Conservation (phyloP, 257 asterid genomes). For the Misopates orontium region DNA sequence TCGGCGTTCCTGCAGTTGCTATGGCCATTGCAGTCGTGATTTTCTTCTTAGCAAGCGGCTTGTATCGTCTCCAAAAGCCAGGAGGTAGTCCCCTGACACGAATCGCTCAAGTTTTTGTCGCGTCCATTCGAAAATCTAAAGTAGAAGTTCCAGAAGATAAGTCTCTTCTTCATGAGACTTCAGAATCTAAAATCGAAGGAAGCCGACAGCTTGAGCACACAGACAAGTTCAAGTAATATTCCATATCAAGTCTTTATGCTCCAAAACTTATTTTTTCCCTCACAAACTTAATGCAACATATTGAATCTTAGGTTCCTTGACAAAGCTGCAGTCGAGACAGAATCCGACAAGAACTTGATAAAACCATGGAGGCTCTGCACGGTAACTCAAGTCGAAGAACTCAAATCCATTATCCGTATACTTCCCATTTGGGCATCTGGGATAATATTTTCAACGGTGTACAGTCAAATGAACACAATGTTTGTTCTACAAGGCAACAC, state of each 20-base stretch:
- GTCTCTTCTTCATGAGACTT: constrained; percentile 47
- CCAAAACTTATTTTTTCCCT: too few relatives aligned
- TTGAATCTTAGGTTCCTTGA: constrained; percentile 60
- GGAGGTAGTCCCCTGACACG: constrained; percentile 75
- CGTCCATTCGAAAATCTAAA: constrained; percentile 42
- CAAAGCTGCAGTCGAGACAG: constrained; percentile 75
- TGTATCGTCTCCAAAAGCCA: constrained; percentile 57
- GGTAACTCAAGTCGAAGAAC: constrained; percentile 83
- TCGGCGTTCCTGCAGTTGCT: constrained; percentile 70
- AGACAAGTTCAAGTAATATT: constrained; percentile 42
- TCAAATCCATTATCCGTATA: constrained; percentile 61
- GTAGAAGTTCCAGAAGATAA: constrained; percentile 43
- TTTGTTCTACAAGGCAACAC: constrained; percentile 82
- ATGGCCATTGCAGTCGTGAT: constrained; percentile 64
- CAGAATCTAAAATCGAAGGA: constrained; percentile 46
- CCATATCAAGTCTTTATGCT: too few relatives aligned
- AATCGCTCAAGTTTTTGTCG: constrained; percentile 55
- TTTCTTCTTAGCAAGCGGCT: constrained; percentile 56
- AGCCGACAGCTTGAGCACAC: constrained; percentile 66
- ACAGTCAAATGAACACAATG: constrained; percentile 87
- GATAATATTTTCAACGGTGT: constrained; percentile 69
- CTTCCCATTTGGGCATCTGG: constrained; percentile 89
- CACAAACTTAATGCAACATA: not conserved
- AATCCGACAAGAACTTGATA: constrained; percentile 29
- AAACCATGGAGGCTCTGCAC: constrained; percentile 79